phyloP scores from a whole-genome alignment of 2,329 filamentous ascomycete genomes.

The Diaporthe citri region DNA sequence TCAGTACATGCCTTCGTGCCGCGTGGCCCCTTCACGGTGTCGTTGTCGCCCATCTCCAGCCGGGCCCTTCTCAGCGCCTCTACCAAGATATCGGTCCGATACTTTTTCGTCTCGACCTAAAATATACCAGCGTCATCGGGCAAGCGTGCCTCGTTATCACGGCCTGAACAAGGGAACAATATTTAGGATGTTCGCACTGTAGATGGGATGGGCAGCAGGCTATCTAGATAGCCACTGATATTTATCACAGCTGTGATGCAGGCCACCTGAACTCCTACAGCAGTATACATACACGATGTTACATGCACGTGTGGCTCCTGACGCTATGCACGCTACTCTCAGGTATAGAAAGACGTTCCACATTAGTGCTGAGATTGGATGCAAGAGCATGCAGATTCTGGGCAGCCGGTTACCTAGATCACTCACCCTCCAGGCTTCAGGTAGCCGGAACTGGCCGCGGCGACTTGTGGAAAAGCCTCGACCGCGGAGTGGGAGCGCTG shows the following conservation, averaged over 20 bases:
- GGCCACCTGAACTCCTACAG: background rate
- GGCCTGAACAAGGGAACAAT: too few species aligned
- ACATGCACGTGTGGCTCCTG: background rate
- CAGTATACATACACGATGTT: background rate
- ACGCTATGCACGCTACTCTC: background rate
- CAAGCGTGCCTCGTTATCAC: too few species aligned
- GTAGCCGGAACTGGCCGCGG: background rate
- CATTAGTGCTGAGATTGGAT: background rate
- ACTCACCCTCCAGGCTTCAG: too few species aligned
- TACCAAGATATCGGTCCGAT: background rate
- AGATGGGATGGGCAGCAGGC: background rate
- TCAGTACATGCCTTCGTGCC: background rate
- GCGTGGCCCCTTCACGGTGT: background rate
- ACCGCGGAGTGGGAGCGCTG: background rate
- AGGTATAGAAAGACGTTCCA: background rate
- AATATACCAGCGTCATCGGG: too few species aligned
- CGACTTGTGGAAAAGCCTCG: background rate
- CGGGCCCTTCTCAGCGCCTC: too few species aligned
- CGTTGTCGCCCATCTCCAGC: background rate
- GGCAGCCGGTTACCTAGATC: too few species aligned
- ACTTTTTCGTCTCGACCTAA: background rate
- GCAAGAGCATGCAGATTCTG: too few species aligned
- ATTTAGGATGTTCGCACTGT: too few species aligned
- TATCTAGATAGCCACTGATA: background rate
- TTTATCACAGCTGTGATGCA: background rate